These are phyloP conservation scores for Gillenia trifoliata DNA, from an alignment of 306 rosid genomes.

Conservation along the genomic window DNA sequence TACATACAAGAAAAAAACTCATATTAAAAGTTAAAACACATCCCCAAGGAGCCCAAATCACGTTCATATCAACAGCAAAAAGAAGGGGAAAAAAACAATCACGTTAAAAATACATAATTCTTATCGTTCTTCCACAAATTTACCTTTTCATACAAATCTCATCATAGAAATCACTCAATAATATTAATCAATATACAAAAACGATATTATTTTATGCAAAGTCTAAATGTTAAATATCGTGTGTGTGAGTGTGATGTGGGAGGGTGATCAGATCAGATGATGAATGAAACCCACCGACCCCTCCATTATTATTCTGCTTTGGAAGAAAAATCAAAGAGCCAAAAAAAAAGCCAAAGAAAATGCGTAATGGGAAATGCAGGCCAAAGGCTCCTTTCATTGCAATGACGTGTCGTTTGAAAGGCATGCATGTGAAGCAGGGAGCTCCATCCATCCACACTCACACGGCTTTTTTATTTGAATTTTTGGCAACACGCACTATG, in stretches of 20 bases:
- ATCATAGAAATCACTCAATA: neutral
- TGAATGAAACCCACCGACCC: neutral
- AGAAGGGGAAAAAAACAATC: neutral
- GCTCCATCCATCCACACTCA: neutral
- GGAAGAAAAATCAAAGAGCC: neutral
- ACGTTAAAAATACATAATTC: neutral
- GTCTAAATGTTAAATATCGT: neutral
- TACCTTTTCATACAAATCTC: neutral
- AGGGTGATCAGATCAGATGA: neutral
- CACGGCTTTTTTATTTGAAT: neutral
- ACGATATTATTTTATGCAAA: neutral
- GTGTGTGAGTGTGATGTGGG: neutral
- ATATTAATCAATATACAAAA: neutral
- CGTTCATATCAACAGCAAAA: neutral
- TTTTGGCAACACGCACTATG: neutral
- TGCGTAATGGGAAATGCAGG: neutral
- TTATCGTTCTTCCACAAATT: neutral
- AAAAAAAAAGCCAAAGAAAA: neutral
- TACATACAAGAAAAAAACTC: no score
- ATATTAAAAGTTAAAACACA: neutral
- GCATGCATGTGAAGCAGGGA: neutral
- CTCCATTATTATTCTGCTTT: neutral
- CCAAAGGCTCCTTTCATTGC: neutral
- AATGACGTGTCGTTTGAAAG: neutral
- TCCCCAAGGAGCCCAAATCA: neutral